Evolutionary conservation across 768 basidiomycete species (phyloP).

Genomic region (Tubosaeta sp.): DNA sequence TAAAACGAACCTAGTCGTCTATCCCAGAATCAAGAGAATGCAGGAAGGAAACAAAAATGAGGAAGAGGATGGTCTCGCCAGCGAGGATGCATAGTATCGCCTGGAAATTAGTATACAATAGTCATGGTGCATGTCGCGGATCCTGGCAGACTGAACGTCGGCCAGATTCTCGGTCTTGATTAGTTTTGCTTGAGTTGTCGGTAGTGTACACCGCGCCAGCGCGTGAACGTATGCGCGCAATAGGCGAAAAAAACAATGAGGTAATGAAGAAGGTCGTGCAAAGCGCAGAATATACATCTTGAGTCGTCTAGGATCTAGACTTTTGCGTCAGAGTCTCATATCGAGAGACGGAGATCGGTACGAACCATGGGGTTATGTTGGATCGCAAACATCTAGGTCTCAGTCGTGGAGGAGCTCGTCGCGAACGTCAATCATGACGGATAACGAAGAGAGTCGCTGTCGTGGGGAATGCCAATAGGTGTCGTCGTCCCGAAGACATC

Average conservation of each 20-base stretch:
- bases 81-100: conserved; percentile 3
- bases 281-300: background rate
- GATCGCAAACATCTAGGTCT: background rate
- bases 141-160: background rate
- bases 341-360: background rate
- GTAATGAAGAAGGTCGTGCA: background rate
- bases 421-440: conserved; percentile 1
- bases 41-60: background rate
- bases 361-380: conserved; percentile 10
- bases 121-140: background rate
- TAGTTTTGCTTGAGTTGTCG: background rate
- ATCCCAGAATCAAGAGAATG: background rate
- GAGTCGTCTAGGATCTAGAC: conserved; percentile 8
- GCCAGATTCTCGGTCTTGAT: background rate
- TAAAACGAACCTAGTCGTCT: conserved; percentile 17
- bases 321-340: background rate
- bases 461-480: background rate
- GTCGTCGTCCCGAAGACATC: conserved; percentile 13
- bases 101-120: conserved; percentile 1
- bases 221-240: conserved; percentile 3
- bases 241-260: background rate
- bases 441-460: conserved; percentile 4
- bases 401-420: background rate
- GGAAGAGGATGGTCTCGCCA: conserved; percentile 2
- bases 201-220: conserved; percentile 23